Conservation (phyloP, 768 basidiomycete species). For the Leucosporidium creatinivorum region DNA sequence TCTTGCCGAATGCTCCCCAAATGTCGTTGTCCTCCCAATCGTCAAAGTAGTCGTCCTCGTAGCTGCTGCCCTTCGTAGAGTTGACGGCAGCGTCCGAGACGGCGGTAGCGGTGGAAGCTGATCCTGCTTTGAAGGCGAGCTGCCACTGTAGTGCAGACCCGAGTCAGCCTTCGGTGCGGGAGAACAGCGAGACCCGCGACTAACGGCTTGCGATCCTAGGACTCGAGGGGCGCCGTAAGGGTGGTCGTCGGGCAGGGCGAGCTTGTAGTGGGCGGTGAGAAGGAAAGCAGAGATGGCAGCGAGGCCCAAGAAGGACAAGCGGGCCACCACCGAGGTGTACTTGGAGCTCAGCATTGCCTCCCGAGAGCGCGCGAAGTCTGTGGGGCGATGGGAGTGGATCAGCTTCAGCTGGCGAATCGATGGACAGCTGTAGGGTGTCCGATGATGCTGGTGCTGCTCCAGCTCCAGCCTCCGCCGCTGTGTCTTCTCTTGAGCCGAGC, state of each 20-base stretch:
- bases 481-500: too few species aligned
- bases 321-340: background rate
- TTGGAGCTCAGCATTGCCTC: too few species aligned
- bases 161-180: background rate
- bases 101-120: background rate
- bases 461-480: too few species aligned
- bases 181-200: too few species aligned
- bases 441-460: too few species aligned
- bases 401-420: too few species aligned
- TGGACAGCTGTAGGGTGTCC: too few species aligned
- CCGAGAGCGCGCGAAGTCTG: too few species aligned
- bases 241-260: slow-evolving; percentile 20
- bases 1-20: slow-evolving; percentile 3
- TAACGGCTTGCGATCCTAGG: slow-evolving; percentile 17
- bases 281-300: slow-evolving; percentile 13
- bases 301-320: slow-evolving; percentile 10
- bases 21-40: slow-evolving; percentile 12
- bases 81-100: background rate
- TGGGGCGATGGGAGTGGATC: too few species aligned
- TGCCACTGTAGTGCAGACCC: background rate
- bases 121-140: background rate
- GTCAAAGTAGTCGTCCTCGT: slow-evolving; percentile 2
- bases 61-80: background rate
- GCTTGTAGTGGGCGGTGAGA: slow-evolving; percentile 24
- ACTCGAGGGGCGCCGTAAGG: slow-evolving; percentile 11